Evolutionary conservation across 192 early-diverging fungal genomes (phyloP).

Genomic region (Gorgonomyces haynaldii): DNA sequence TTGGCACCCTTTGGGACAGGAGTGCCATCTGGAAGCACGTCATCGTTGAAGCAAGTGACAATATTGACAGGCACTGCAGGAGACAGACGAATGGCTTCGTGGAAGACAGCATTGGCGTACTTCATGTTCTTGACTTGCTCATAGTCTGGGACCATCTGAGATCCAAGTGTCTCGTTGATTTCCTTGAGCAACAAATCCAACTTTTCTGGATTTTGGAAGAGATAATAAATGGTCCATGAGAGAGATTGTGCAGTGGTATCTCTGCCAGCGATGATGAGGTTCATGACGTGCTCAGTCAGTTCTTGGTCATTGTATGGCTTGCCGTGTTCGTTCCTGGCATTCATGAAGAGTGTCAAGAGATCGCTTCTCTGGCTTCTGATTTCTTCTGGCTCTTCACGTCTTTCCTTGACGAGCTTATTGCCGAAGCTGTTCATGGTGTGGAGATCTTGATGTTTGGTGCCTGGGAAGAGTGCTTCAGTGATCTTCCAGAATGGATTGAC

Average conservation of each 20-base stretch:
- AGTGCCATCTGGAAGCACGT: slow-evolving; percentile 49
- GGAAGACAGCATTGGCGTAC: slow-evolving; percentile 42
- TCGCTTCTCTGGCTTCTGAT: slow-evolving; percentile 22
- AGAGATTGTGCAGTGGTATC: slow-evolving; percentile 37
- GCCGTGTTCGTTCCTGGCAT: slow-evolving; percentile 26
- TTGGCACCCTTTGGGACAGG: slow-evolving; percentile 33
- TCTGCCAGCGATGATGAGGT: slow-evolving; percentile 26
- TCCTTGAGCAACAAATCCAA: slow-evolving; percentile 25
- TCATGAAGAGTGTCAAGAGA: slow-evolving; percentile 36
- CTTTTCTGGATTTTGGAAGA: slow-evolving; percentile 18
- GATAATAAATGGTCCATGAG: slow-evolving; percentile 29
- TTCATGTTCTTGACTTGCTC: slow-evolving; percentile 22
- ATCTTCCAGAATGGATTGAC: slow-evolving; percentile 9
- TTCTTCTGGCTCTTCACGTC: slow-evolving; percentile 9
- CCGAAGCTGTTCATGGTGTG: background rate
- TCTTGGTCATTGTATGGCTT: slow-evolving; percentile 18
- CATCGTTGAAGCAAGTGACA: slow-evolving; percentile 44
- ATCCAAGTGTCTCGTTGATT: background rate
- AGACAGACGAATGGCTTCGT: slow-evolving; percentile 52
- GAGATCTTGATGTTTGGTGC: slow-evolving; percentile 1
- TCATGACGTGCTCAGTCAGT: slow-evolving; percentile 33
- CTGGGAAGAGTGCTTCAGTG: slow-evolving; percentile 5
- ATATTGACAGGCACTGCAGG: slow-evolving; percentile 51
- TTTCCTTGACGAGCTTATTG: background rate
- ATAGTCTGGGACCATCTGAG: background rate